Evolutionary conservation across 1,284 basidiomycete genomes (phyloP).

Genomic region (Flammula alnicola): DNA sequence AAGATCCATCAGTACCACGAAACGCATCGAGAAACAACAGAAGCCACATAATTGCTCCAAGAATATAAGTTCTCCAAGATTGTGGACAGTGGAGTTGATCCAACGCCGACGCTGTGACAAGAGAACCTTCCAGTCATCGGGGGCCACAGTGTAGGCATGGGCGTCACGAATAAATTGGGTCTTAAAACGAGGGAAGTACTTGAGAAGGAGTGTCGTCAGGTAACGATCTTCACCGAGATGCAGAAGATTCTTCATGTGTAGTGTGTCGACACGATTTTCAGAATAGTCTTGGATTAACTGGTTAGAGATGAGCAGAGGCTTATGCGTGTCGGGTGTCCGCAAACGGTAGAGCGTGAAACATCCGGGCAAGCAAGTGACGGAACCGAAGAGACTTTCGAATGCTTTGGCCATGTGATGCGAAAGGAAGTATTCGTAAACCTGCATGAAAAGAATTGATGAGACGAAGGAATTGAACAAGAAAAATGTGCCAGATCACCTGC

Average conservation of each 20-base stretch:
- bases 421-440: conserved; percentile 98
- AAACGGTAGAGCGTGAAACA: conserved; percentile 97
- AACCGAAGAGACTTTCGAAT: conserved; percentile 96
- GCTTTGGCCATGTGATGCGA: conserved; percentile 98
- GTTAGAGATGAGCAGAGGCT: conserved; percentile 88
- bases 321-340: conserved; percentile 91
- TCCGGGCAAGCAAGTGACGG: conserved; percentile 97
- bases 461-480: background rate
- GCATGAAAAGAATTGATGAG: background rate
- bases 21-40: conserved; percentile 99
- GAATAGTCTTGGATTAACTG: conserved; percentile 92
- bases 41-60: conserved; percentile 95
- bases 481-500: conserved; percentile 69
- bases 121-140: conserved; percentile 92
- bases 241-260: conserved; percentile 97
- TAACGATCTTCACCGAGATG: conserved; percentile 99
- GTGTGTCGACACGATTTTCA: conserved; percentile 94
- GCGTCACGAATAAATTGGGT: conserved; percentile 96
- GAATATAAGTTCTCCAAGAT: conserved; percentile 91
- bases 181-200: conserved; percentile 91
- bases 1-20: conserved; percentile 96
- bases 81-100: conserved; percentile 99
- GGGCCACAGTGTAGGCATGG: conserved; percentile 90
- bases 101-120: conserved; percentile 98
- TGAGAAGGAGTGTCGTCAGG: conserved; percentile 92